Base-by-base conservation (phyloP, 2,329 filamentous ascomycete species). In the Ceratocystis harringtonii region DNA sequence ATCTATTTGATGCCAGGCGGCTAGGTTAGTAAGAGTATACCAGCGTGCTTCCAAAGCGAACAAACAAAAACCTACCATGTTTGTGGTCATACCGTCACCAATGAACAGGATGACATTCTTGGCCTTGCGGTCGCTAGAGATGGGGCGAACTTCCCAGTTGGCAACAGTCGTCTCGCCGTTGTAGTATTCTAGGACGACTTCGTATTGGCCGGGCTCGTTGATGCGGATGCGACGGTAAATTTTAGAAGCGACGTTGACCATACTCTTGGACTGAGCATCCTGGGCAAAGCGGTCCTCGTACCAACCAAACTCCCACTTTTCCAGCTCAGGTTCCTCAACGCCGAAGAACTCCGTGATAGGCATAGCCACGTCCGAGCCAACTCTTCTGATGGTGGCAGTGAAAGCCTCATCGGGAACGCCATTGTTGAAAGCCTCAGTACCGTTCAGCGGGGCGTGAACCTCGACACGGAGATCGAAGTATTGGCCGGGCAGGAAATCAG, bases 21-120 rank as follows among this genome's bases (percentile, higher is more conserved):
- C 30, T 25, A 55, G 36, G 67, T 43, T 25, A 55, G 36, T 15
- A n/a, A 58, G 6, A 8, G 5, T 1, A 32, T 7, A 8, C 30
- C 1, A 32, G 30, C 6, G 6, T 41, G 36, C 12, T 41, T 41
- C 36, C 1, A 41, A 41, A 3, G 12, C 12, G 36, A 32, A 32
- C 30, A 32, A 32, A 2, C 30, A 32, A 12, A 48, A 25, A 64
- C 72, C 64, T 71, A 77, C 75, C 85, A 88, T 88, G 75, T 89
- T 89, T 57, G 87, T 90, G 41, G 83, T 86, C 83, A 85, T 86
- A 67, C 83, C 83, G 70, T 85, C 67, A 73, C 90, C 90, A 69
- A 95, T 89, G 76, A 94, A 95, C 69, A 94, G 80, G 70, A 94
- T 84, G 69, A 94, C 84, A 70, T 94, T 94, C 82, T 92, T 94